Evolutionary conservation across 306 rosid species (phyloP).

Genomic region (Acacia crassicarpa): DNA sequence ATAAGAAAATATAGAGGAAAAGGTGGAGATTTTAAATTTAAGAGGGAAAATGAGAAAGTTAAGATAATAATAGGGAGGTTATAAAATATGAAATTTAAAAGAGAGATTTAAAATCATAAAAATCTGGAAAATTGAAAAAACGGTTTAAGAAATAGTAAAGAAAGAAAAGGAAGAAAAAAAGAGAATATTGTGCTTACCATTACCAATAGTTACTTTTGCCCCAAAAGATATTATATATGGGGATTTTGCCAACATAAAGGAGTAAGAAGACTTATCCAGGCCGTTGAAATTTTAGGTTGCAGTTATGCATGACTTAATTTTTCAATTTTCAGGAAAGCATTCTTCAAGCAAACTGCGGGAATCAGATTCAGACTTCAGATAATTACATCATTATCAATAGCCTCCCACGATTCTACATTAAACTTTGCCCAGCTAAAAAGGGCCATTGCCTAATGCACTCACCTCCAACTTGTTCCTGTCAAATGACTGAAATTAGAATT

Average conservation of each 20-base stretch:
- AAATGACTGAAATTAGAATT: background rate
- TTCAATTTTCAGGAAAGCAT: constrained; percentile 15
- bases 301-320: background rate
- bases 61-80: background rate
- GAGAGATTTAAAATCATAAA: background rate
- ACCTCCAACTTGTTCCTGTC: background rate
- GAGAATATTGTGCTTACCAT: background rate
- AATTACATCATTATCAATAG: background rate
- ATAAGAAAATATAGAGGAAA: no score
- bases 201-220: background rate
- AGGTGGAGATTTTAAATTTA: background rate
- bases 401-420: background rate
- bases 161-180: background rate
- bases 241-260: background rate
- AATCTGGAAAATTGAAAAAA: background rate
- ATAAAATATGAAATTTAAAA: background rate
- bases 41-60: background rate
- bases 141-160: background rate
- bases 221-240: background rate
- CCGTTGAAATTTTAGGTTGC: background rate
- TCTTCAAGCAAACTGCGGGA: background rate
- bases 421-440: background rate
- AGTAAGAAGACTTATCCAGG: background rate
- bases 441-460: background rate
- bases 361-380: background rate